Evolutionary conservation across 805 yeast species (phyloP).

Genomic region (Tetrapisispora fleetii): DNA sequence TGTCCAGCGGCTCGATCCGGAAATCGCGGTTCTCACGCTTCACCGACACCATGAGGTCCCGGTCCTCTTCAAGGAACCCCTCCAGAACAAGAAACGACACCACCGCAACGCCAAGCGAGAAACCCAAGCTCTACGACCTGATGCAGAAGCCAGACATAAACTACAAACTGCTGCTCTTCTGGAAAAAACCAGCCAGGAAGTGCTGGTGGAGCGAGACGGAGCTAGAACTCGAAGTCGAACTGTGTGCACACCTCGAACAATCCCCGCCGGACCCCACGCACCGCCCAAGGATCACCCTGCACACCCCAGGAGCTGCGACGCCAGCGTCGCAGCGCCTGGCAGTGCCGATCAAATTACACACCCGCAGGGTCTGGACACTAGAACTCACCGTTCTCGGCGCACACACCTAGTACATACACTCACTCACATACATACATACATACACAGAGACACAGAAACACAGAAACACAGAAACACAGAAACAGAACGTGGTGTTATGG

Average conservation of each 20-base stretch:
- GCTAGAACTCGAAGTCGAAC: conserved; percentile 32
- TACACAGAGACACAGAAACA: neutral
- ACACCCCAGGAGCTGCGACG: neutral
- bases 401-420: conserved; percentile 15
- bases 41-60: conserved; percentile 49
- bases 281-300: neutral
- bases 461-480: too few relatives aligned
- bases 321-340: conserved; percentile 5
- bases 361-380: conserved; percentile 93
- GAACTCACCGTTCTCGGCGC: conserved; percentile 83
- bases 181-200: conserved; percentile 95
- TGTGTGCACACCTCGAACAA: conserved; percentile 6
- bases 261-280: neutral
- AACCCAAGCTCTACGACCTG: conserved; percentile 16
- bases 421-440: neutral
- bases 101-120: conserved; percentile 10
- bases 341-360: conserved; percentile 55
- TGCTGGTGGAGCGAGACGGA: conserved; percentile 87
- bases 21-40: conserved; percentile 51
- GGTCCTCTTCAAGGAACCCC: conserved; percentile 43
- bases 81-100: conserved; percentile 26
- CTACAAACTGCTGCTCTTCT: conserved; percentile 67
- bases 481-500: too few relatives aligned
- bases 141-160: conserved; percentile 28
- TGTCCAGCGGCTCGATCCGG: conserved; percentile 12